A percentile compares a stretch with the other conserved stretches of the same genome.
phyloP scores from a whole-genome alignment of 1,284 basidiomycete species.

The Boletus hoseneyae region DNA sequence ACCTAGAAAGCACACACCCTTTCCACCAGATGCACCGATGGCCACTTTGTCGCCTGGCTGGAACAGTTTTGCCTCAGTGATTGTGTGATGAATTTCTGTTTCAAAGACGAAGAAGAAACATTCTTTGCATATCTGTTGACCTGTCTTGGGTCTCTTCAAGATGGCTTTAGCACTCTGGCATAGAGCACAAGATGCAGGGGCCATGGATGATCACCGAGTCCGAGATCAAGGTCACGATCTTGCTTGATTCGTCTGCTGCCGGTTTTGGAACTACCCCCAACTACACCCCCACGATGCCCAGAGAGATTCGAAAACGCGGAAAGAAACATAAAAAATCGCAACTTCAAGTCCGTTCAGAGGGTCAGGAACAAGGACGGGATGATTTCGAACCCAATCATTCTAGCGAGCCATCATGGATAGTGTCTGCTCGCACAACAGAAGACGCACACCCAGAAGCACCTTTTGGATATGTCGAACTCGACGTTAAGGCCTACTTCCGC shows the following conservation, averaged over 20 bases:
- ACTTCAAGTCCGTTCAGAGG: slow-evolving; percentile 21
- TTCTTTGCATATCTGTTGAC: slow-evolving; percentile 92
- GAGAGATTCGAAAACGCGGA: slow-evolving; percentile 73
- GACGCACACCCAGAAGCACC: slow-evolving; percentile 67
- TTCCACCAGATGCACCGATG: slow-evolving; percentile 97
- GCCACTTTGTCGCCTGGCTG: slow-evolving; percentile 91
- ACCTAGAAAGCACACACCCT: slow-evolving; percentile 55
- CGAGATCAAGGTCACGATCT: too few species aligned
- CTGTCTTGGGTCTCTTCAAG: slow-evolving; percentile 94
- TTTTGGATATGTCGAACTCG: slow-evolving; percentile 83
- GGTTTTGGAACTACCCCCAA: too few species aligned
- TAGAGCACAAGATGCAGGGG: slow-evolving; percentile 68
- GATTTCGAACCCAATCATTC: slow-evolving; percentile 15
- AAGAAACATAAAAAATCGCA: slow-evolving; percentile 65
- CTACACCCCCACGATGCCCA: slow-evolving; percentile 40
- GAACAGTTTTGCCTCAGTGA: slow-evolving; percentile 80
- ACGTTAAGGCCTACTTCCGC: slow-evolving; percentile 88
- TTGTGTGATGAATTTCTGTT: slow-evolving; percentile 97
- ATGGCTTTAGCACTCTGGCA: slow-evolving; percentile 82
- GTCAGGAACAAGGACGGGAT: slow-evolving; percentile 18
- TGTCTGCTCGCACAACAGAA: slow-evolving; percentile 37
- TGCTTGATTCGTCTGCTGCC: too few species aligned
- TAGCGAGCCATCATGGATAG: slow-evolving; percentile 64
- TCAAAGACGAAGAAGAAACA: slow-evolving; percentile 98
- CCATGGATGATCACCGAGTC: slow-evolving; percentile 41